Evolutionary conservation across 306 rosid genomes (phyloP).

Genomic region (Sophora flavescens): DNA sequence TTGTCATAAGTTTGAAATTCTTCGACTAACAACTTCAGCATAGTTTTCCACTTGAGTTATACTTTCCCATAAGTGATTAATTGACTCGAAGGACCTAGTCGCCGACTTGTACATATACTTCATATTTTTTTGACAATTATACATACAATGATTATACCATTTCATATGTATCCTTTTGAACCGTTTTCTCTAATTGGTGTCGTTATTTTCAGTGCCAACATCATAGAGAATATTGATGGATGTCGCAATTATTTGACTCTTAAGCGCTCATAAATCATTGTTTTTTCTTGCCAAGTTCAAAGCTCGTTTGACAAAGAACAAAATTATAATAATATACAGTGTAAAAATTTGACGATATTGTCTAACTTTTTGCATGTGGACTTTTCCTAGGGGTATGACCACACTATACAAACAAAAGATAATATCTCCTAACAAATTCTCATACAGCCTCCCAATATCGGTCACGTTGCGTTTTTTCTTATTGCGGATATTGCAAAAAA

Average conservation of each 20-base stretch:
- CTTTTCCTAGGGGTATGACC: not conserved
- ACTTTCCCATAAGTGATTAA: not conserved
- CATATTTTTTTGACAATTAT: too few species aligned
- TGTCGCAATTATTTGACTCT: constrained; percentile 10
- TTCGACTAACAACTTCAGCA: too few species aligned
- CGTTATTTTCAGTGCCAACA: constrained; percentile 3
- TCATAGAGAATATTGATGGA: constrained; percentile 7
- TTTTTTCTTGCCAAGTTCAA: constrained; percentile 17
- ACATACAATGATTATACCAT: not conserved
- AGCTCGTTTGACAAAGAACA: constrained; percentile 10
- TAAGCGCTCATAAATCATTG: not conserved
- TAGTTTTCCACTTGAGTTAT: not conserved
- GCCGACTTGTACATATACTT: not conserved
- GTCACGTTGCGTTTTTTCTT: too few species aligned
- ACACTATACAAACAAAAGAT: not conserved
- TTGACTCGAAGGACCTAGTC: not conserved
- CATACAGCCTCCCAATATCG: too few species aligned
- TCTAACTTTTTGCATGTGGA: not conserved
- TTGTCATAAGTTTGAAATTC: too few species aligned
- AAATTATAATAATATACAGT: constrained; percentile 7
- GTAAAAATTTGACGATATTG: not conserved
- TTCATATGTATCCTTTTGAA: not conserved
- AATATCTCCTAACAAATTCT: not conserved
- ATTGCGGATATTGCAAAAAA: too few species aligned
- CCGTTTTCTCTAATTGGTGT: not conserved